phyloP scores from a whole-genome alignment of 345 rosid genomes.

The Bretschneidera sinensis region DNA sequence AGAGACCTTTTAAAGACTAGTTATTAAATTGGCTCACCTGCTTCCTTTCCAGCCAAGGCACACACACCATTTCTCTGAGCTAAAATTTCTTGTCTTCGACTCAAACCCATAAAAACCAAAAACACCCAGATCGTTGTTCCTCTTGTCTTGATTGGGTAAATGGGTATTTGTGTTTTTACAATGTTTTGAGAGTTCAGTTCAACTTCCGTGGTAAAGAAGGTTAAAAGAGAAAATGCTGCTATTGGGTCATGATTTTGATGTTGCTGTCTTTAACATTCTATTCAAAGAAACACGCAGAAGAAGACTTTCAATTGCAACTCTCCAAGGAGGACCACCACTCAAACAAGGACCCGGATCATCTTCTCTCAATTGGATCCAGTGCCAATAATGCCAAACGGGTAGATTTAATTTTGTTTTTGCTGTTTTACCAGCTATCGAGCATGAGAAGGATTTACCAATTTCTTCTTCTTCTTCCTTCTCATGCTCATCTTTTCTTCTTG shows the following conservation, averaged over 20 bases:
- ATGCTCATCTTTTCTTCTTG: conserved; percentile 49
- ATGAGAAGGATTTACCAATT: conserved; percentile 48
- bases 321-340: neutral
- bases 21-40: conserved; percentile 41
- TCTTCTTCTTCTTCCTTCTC: conserved; percentile 22
- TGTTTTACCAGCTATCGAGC: conserved; percentile 32
- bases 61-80: too few species aligned
- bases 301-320: conserved; percentile 5
- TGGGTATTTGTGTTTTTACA: conserved; percentile 5
- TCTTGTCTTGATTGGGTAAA: neutral
- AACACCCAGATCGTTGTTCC: conserved; percentile 27
- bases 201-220: conserved; percentile 12
- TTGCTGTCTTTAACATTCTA: conserved; percentile 9
- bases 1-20: neutral
- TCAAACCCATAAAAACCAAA: conserved; percentile 27
- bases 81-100: conserved; percentile 14
- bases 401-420: conserved; percentile 36
- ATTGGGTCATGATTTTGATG: conserved; percentile 27
- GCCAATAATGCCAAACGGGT: conserved; percentile 67
- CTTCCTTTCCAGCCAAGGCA: conserved; percentile 52
- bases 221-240: conserved; percentile 31
- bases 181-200: conserved; percentile 15
- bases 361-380: conserved; percentile 20
- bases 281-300: neutral
- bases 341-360: conserved; percentile 13